Evolutionary conservation across 371 early-diverging fungal species (phyloP).

Genomic region (Mucor circinelloides): DNA sequence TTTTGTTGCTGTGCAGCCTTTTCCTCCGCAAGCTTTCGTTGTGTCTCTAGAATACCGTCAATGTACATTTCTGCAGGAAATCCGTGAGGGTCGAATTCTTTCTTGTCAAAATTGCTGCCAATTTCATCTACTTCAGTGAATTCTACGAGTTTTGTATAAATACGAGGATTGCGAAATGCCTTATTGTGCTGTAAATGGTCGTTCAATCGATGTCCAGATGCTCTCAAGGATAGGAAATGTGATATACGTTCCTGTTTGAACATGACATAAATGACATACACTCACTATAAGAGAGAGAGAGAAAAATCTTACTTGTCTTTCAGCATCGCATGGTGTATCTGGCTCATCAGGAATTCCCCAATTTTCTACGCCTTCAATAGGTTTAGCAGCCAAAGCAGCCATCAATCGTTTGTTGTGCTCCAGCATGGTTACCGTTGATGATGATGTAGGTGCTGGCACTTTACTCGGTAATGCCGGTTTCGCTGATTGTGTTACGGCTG

Average conservation of each 20-base stretch:
- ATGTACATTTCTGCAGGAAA: conserved; percentile 51
- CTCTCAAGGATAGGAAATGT: conserved; percentile 60
- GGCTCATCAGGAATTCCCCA: conserved; percentile 60
- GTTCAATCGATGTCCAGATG: conserved; percentile 64
- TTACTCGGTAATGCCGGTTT: not conserved
- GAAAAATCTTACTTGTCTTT: conserved; percentile 41
- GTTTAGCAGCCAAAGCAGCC: conserved; percentile 32
- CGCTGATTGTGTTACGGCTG: not conserved
- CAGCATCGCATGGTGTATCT: conserved; percentile 48
- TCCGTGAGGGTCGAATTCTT: conserved; percentile 62
- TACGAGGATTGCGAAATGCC: conserved; percentile 79
- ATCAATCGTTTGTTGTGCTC: conserved; percentile 24
- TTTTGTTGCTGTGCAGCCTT: conserved; percentile 39
- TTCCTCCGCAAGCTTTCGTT: conserved; percentile 44
- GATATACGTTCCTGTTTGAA: conserved; percentile 60
- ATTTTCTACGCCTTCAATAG: conserved; percentile 48
- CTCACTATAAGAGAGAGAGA: not conserved
- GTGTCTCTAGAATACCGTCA: conserved; percentile 55
- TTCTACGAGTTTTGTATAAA: conserved; percentile 78
- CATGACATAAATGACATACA: not conserved
- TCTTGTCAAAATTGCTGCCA: conserved; percentile 65
- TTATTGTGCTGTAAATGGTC: conserved; percentile 69
- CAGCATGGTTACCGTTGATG: conserved; percentile 6
- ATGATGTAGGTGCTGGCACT: not conserved
- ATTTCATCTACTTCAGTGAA: conserved; percentile 73